phyloP scores from a whole-genome alignment of 345 rosid genomes.

The Carallia brachiata region DNA sequence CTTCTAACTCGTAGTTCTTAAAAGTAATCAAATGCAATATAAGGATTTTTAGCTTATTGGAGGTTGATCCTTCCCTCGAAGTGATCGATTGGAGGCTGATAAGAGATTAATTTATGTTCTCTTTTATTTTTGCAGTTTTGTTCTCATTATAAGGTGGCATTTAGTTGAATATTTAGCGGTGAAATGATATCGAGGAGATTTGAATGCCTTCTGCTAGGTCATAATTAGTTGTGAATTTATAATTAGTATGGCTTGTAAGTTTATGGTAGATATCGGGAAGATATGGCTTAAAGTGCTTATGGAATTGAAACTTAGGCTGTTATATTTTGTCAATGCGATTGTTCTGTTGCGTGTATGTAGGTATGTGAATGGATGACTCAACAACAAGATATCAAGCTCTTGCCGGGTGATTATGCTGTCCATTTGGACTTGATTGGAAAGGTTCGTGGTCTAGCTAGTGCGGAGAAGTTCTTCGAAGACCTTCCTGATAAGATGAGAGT shows the following conservation, averaged over 20 bases:
- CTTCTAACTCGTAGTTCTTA: too few species aligned
- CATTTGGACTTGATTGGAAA: constrained; percentile 85
- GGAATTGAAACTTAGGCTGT: neutral
- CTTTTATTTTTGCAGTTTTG: too few species aligned
- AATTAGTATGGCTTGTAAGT: too few species aligned
- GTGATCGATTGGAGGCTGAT: too few species aligned
- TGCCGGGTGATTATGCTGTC: constrained; percentile 85
- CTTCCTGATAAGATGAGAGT: constrained; percentile 71
- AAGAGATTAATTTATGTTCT: too few species aligned
- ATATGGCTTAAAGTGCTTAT: neutral
- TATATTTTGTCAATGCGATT: neutral
- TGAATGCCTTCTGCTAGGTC: neutral
- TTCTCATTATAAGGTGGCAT: too few species aligned
- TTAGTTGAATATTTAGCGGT: too few species aligned
- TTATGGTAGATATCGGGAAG: too few species aligned
- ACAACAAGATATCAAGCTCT: constrained; percentile 64
- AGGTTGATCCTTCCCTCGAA: too few species aligned
- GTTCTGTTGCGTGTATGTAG: constrained; percentile 28
- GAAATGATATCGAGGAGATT: neutral
- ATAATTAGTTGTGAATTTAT: too few species aligned
- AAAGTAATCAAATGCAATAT: too few species aligned
- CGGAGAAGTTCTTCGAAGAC: constrained; percentile 90
- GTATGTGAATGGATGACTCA: constrained; percentile 91
- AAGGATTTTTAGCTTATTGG: too few species aligned
- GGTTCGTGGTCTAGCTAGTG: constrained; percentile 71